Conservation (phyloP, 176 grass and related monocot genomes). For the Oryza glaberrima region DNA sequence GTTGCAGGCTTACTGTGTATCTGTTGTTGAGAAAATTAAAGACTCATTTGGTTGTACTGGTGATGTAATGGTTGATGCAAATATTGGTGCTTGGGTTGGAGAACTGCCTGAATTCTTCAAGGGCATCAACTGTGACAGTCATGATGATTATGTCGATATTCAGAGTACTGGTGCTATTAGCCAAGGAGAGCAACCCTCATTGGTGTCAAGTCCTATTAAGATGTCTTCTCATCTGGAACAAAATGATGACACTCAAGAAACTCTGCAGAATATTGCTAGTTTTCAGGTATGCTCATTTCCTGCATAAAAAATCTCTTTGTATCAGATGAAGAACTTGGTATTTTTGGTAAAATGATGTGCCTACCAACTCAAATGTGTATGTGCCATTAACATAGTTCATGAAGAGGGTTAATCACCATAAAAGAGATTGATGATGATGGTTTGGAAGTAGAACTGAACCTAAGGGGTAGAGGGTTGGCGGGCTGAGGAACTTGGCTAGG, state of each 20-base stretch:
- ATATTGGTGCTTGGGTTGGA: slow-evolving; percentile 77
- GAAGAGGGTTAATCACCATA: not conserved
- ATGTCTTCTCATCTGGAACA: slow-evolving; percentile 43
- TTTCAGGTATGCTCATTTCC: slow-evolving; percentile 67
- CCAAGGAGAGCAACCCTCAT: slow-evolving; percentile 26
- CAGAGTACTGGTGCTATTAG: not conserved
- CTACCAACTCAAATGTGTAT: slow-evolving; percentile 2
- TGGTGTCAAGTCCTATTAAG: slow-evolving; percentile 30
- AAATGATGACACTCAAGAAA: slow-evolving; percentile 32
- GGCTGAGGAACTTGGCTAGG: not conserved
- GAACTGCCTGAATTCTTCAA: slow-evolving; percentile 67
- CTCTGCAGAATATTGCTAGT: slow-evolving; percentile 74
- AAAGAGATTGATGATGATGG: not conserved
- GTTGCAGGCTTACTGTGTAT: slow-evolving; percentile 61
- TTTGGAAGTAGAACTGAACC: not conserved
- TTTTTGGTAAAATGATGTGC: not conserved
- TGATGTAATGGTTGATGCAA: slow-evolving; percentile 63
- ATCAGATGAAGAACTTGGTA: not conserved
- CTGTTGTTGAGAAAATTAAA: slow-evolving; percentile 80
- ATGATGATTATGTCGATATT: slow-evolving; percentile 15
- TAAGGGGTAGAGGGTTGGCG: not conserved
- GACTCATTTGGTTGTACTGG: slow-evolving; percentile 58
- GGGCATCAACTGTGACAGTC: slow-evolving; percentile 18
- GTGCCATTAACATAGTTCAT: not conserved
- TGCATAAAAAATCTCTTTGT: slow-evolving; percentile 5